These are phyloP conservation scores for Staphylotrichum longicolle DNA, from an alignment of 495 filamentous ascomycete genomes.

Conservation along the genomic window DNA sequence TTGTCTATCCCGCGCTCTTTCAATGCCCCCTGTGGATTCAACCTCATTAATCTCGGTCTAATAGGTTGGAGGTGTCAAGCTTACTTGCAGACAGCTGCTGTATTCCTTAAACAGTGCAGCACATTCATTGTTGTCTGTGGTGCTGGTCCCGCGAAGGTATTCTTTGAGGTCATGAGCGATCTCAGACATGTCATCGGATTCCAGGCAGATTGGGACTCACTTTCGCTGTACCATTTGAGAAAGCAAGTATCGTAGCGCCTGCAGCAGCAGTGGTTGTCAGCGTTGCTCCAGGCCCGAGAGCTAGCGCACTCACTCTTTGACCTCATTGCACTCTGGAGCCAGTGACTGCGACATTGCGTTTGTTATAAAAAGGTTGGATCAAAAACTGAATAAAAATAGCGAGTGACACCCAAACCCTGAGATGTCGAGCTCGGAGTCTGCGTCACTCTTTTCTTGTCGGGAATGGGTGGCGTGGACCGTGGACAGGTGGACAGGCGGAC, in stretches of 20 bases:
- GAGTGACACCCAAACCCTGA: too few relatives aligned
- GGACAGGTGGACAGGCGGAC: too few relatives aligned
- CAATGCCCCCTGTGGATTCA: conserved; percentile 62
- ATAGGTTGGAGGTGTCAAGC: conserved; percentile 20
- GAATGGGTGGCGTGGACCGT: too few relatives aligned
- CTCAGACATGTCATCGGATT: too few relatives aligned
- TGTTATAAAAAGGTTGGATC: background rate
- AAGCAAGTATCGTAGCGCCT: conserved; percentile 92
- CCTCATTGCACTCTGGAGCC: conserved; percentile 72
- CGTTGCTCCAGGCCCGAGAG: conserved; percentile 13
- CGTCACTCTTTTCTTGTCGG: too few relatives aligned
- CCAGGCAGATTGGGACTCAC: conserved; percentile 47
- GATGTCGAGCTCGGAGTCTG: too few relatives aligned
- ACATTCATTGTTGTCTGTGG: conserved; percentile 71
- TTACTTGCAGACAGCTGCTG: conserved; percentile 73
- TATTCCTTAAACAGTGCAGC: conserved; percentile 81
- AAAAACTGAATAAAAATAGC: too few relatives aligned
- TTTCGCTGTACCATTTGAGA: conserved; percentile 95
- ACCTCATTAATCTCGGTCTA: background rate
- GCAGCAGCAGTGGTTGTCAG: background rate
- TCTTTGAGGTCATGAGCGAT: conserved; percentile 49
- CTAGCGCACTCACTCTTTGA: conserved; percentile 67
- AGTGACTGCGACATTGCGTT: conserved; percentile 56
- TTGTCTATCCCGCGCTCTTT: conserved; percentile 83
- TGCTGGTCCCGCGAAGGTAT: conserved; percentile 77